These are phyloP conservation scores for Anethum foeniculum DNA, from an alignment of 140 eudicot species.

Conservation along the genomic window DNA sequence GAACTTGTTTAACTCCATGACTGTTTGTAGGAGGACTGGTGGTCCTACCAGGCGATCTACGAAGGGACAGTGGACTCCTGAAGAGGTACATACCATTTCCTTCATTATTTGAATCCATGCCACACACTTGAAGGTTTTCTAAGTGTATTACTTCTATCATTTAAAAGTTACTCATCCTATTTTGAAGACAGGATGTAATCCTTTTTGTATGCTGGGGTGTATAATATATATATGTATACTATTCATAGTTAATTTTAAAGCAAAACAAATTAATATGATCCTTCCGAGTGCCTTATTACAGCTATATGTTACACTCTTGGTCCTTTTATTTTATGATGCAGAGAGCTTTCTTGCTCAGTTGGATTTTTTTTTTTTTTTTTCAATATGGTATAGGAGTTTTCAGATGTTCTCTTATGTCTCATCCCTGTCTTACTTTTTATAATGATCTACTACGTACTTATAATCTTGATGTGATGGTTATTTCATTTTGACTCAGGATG, in stretches of 20 bases:
- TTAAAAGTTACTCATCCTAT: background rate
- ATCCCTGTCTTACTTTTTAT: background rate
- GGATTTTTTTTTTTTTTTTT: background rate
- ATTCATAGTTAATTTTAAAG: background rate
- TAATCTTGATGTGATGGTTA: constrained; percentile 5
- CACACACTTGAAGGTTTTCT: background rate
- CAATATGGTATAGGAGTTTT: background rate
- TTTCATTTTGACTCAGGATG: constrained; percentile 51
- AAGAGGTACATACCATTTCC: constrained; percentile 44
- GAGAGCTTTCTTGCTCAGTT: background rate
- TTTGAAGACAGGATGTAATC: background rate
- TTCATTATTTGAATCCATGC: background rate
- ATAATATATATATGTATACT: background rate
- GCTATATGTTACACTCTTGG: background rate
- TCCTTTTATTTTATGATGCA: background rate
- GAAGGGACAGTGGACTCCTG: constrained; percentile 82
- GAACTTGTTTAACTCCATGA: constrained; percentile 7
- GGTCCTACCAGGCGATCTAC: constrained; percentile 90
- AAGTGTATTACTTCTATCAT: background rate
- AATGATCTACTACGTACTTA: background rate
- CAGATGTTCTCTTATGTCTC: background rate
- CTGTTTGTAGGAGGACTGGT: constrained; percentile 58
- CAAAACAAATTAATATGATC: background rate
- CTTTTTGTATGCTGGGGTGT: background rate
- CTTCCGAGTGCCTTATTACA: background rate